Evolutionary conservation across 192 early-diverging fungal genomes (phyloP).

Genomic region (Coemansia sp.): DNA sequence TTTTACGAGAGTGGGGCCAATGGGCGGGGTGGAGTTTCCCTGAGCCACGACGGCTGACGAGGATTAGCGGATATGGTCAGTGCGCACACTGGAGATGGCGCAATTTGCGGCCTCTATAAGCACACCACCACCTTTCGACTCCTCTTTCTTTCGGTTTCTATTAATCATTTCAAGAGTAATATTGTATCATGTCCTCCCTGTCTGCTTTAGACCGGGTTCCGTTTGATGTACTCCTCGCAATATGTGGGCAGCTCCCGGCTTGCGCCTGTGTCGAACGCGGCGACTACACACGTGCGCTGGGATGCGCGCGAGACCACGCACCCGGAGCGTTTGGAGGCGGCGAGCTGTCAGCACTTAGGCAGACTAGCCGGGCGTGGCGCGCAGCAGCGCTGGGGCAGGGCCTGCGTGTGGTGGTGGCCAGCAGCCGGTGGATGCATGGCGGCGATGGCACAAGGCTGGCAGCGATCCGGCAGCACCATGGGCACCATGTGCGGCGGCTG

Average conservation of each 20-base stretch:
- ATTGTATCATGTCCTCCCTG: neutral
- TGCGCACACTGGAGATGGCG: neutral
- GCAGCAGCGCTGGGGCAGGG: slow-evolving; percentile 34
- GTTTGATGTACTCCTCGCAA: slow-evolving; percentile 36
- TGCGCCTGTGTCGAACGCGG: slow-evolving; percentile 25
- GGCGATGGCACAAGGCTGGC: slow-evolving; percentile 17
- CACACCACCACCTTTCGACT: neutral
- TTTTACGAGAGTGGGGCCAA: neutral
- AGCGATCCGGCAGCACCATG: slow-evolving; percentile 13
- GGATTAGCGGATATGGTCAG: neutral
- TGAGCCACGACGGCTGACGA: neutral
- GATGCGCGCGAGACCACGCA: slow-evolving; percentile 36
- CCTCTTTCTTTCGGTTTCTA: too few species aligned
- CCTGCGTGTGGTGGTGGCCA: slow-evolving; percentile 31
- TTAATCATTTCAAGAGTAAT: neutral
- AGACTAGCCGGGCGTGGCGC: slow-evolving; percentile 40
- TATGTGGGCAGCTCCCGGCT: slow-evolving; percentile 26
- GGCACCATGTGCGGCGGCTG: slow-evolving; percentile 25
- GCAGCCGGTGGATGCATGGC: slow-evolving; percentile 46
- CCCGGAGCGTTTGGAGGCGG: slow-evolving; percentile 30
- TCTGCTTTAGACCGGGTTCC: slow-evolving; percentile 14
- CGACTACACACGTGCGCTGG: slow-evolving; percentile 12
- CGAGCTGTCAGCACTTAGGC: slow-evolving; percentile 30
- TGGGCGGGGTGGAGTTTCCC: neutral
- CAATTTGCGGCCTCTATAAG: neutral